A percentile compares a stretch with the other conserved stretches of the same genome.
phyloP scores from a whole-genome alignment of 306 rosid genomes.

The Dryas drummondii region DNA sequence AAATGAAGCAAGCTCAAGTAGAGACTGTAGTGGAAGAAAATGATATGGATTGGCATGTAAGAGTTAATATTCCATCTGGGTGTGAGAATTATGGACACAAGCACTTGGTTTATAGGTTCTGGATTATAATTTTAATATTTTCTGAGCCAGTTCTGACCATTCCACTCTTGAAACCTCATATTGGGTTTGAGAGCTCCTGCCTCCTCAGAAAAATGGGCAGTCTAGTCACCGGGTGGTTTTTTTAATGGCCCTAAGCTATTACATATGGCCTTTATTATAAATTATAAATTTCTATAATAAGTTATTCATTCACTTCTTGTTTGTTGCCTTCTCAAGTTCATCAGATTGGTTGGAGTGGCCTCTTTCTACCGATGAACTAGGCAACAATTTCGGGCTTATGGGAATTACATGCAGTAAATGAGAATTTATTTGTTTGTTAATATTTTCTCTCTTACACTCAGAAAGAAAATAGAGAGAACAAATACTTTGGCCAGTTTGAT shows the following conservation, averaged over 20 bases:
- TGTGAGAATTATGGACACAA: neutral
- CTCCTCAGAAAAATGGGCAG: neutral
- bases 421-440: neutral
- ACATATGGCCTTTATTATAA: neutral
- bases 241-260: neutral
- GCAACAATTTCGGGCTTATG: neutral
- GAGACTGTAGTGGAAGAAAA: neutral
- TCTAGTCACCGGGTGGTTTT: neutral
- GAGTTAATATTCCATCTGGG: neutral
- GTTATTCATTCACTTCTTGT: neutral
- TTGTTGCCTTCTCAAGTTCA: neutral
- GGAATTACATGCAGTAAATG: neutral
- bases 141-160: conserved; percentile 5
- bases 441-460: neutral
- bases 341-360: neutral
- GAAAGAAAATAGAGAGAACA: neutral
- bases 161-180: neutral
- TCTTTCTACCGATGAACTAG: conserved; percentile 4
- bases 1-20: neutral
- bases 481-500: neutral
- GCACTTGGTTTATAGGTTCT: neutral
- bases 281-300: neutral
- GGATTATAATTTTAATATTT: neutral
- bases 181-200: neutral
- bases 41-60: neutral